Evolutionary conservation across 139 green algal species (phyloP).

Genomic region (Chlorella sp.): DNA sequence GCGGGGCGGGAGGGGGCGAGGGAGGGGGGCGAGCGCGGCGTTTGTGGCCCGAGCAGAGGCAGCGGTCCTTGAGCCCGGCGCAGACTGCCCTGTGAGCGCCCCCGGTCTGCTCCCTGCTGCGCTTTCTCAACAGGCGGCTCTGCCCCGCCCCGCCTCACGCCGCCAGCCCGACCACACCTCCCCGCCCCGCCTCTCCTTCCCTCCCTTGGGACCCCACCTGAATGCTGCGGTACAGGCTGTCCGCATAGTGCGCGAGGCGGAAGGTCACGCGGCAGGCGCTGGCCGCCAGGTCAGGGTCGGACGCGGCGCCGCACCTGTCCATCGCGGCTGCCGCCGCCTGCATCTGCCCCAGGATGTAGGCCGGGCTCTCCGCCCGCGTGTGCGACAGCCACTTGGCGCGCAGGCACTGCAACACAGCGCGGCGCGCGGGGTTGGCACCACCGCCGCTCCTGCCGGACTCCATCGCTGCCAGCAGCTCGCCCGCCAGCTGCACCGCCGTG

Average conservation of each 20-base stretch:
- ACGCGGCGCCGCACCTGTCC: background rate
- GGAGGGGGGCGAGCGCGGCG: background rate
- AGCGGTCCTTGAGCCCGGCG: no score
- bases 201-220: constrained; percentile 15
- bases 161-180: no score
- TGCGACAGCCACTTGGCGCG: constrained; percentile 72
- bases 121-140: no score
- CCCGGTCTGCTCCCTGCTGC: no score
- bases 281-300: background rate
- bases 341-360: constrained; percentile 37
- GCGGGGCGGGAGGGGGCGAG: background rate
- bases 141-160: no score
- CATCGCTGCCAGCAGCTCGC: constrained; percentile 17
- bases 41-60: no score
- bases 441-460: background rate
- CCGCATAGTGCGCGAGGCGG: constrained; percentile 78
- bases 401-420: constrained; percentile 56
- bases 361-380: constrained; percentile 51
- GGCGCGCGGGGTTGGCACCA: constrained; percentile 10
- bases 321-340: background rate
- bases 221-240: constrained; percentile 64
- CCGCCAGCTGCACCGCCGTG: constrained; percentile 47
- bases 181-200: no score
- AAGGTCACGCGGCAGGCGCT: constrained; percentile 58
- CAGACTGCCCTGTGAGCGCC: no score